phyloP scores from a whole-genome alignment of 345 rosid genomes.

The Noccaea bulbosa region DNA sequence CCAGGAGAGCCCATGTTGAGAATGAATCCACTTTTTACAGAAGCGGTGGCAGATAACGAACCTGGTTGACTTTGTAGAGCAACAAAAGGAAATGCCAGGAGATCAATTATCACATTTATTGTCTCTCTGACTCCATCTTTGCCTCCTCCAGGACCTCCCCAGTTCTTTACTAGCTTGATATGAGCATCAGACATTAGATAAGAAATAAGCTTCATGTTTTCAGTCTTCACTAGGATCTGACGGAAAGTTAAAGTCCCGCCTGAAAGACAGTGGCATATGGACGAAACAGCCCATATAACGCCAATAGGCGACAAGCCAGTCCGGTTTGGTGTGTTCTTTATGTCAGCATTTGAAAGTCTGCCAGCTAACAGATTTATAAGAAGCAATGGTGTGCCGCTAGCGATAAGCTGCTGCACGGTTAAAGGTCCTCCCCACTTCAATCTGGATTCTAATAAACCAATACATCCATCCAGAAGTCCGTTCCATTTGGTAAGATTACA shows the following conservation, averaged over 20 bases:
- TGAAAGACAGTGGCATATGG: constrained; percentile 80
- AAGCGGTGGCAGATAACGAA: constrained; percentile 77
- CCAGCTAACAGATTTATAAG: constrained; percentile 66
- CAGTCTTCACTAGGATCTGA: constrained; percentile 71
- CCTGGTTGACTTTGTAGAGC: constrained; percentile 85
- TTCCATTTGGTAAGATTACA: constrained; percentile 75
- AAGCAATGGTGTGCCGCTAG: constrained; percentile 81
- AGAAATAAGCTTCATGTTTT: constrained; percentile 60
- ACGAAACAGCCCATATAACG: constrained; percentile 83
- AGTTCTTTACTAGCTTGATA: constrained; percentile 78
- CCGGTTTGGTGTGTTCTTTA: constrained; percentile 46
- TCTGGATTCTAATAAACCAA: constrained; percentile 84
- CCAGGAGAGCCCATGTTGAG: constrained; percentile 89
- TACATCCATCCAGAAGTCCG: constrained; percentile 89
- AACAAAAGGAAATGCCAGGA: constrained; percentile 92
- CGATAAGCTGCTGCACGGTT: constrained; percentile 82
- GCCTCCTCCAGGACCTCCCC: constrained; percentile 95
- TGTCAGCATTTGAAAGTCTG: constrained; percentile 47
- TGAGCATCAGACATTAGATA: constrained; percentile 72
- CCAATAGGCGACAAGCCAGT: constrained; percentile 84
- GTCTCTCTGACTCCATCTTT: constrained; percentile 83
- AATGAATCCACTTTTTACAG: constrained; percentile 90
- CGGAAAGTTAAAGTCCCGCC: constrained; percentile 77
- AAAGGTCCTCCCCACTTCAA: constrained; percentile 85
- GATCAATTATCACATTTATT: constrained; percentile 73